These are phyloP conservation scores for Ganoderma sinense DNA, from an alignment of 1,284 basidiomycete species.

Conservation along the genomic window DNA sequence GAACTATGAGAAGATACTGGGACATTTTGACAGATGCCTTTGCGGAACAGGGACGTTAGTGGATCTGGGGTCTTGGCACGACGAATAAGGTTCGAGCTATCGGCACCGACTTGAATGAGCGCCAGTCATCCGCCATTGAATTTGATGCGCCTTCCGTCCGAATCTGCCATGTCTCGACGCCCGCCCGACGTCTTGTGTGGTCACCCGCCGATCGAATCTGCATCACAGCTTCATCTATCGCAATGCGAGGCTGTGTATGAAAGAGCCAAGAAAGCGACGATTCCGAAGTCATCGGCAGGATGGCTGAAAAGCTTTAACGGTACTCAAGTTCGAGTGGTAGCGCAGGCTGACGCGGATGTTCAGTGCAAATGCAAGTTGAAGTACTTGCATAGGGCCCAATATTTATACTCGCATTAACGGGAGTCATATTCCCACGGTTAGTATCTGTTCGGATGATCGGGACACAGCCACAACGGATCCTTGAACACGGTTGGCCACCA, in stretches of 20 bases:
- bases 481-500: too few relatives aligned
- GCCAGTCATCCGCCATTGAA: neutral
- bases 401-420: neutral
- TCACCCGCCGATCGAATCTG: neutral
- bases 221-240: neutral
- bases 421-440: neutral
- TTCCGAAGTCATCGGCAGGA: neutral
- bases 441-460: too few relatives aligned
- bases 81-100: neutral
- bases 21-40: neutral
- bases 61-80: neutral
- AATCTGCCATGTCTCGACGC: neutral
- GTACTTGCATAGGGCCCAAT: too few relatives aligned
- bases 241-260: neutral
- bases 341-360: too few relatives aligned
- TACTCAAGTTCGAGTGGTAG: too few relatives aligned
- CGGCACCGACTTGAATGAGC: neutral
- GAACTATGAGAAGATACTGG: neutral
- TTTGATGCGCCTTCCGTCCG: constrained; percentile 1
- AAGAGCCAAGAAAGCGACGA: neutral
- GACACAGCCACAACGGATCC: too few relatives aligned
- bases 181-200: neutral
- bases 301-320: too few relatives aligned
- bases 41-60: neutral
- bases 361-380: too few relatives aligned